phyloP scores from a whole-genome alignment of 306 rosid species.

The Rosa lucieae region DNA sequence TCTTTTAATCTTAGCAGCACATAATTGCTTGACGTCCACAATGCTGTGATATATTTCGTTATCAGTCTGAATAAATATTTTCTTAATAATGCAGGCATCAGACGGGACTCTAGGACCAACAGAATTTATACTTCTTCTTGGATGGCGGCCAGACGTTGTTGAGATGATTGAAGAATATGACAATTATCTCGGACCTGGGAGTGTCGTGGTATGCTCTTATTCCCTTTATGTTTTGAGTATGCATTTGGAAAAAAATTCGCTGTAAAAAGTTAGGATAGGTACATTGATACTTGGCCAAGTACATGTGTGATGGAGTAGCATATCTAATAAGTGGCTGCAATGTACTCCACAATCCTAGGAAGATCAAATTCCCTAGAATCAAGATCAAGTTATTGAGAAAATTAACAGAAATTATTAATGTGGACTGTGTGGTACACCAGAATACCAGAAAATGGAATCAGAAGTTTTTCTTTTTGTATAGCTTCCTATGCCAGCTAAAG shows the following conservation, averaged over 20 bases:
- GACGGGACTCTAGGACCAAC: conserved; percentile 70
- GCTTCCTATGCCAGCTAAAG: not conserved
- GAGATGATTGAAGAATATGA: conserved; percentile 95
- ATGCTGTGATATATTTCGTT: conserved; percentile 5
- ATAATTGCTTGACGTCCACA: conserved; percentile 8
- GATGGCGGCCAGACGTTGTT: conserved; percentile 81
- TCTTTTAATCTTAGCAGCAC: conserved; percentile 12
- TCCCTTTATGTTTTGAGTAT: conserved; percentile 5
- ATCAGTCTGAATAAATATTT: not conserved
- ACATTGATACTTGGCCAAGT: not conserved
- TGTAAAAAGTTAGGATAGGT: not conserved
- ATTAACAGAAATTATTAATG: not conserved
- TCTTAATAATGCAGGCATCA: conserved; percentile 54
- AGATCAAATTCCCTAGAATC: not conserved
- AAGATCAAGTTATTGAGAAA: not conserved
- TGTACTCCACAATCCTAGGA: not conserved
- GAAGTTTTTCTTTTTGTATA: not conserved
- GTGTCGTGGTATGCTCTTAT: conserved; percentile 68
- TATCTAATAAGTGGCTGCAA: not conserved
- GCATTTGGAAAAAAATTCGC: not conserved
- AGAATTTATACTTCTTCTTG: conserved; percentile 85
- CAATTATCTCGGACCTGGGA: conserved; percentile 97
- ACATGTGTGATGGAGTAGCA: not conserved
- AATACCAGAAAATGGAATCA: not conserved
- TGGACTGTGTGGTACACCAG: not conserved